A percentile compares a stretch with the other conserved stretches of the same genome.
These are phyloP conservation scores for Neopestalotiopsis sp. DNA, from an alignment of 2,329 filamentous ascomycete species.

Conservation along the genomic window DNA sequence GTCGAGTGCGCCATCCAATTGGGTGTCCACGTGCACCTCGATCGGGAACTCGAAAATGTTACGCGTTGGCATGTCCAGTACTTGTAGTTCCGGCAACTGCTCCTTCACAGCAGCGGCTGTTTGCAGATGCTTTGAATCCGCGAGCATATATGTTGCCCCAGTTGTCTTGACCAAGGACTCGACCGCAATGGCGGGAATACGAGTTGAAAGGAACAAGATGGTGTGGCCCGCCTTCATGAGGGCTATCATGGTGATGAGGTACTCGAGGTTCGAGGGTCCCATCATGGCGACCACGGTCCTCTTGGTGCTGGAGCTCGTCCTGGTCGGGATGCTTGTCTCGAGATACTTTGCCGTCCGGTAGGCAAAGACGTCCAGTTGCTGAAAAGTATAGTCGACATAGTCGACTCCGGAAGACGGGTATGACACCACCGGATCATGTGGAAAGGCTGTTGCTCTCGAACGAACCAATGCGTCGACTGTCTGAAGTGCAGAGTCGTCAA, in stretches of 20 bases:
- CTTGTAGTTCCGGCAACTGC: constrained; percentile 24
- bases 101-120: constrained; percentile 27
- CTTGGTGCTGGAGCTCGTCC: constrained; percentile 25
- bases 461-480: constrained; percentile 47
- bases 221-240: constrained; percentile 61
- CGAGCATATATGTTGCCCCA: constrained; percentile 31
- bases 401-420: constrained; percentile 49
- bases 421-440: constrained; percentile 44
- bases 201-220: constrained; percentile 41
- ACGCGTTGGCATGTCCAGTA: constrained; percentile 34
- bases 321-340: constrained; percentile 21
- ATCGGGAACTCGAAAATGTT: constrained; percentile 37
- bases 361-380: constrained; percentile 49
- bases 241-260: constrained; percentile 59
- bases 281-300: constrained; percentile 52
- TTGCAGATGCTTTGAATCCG: constrained; percentile 31
- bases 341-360: constrained; percentile 33
- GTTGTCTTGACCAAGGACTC: constrained; percentile 36
- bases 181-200: constrained; percentile 39
- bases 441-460: constrained; percentile 39
- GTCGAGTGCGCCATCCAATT: constrained; percentile 40
- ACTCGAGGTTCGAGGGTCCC: constrained; percentile 59
- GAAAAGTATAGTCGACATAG: constrained; percentile 53
- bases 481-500: constrained; percentile 21
- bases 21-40: constrained; percentile 36